A percentile compares a stretch with the other conserved stretches of the same genome.
Conservation (phyloP, 1,139 yeast genomes). For the Candida pseudoviswanathii region DNA sequence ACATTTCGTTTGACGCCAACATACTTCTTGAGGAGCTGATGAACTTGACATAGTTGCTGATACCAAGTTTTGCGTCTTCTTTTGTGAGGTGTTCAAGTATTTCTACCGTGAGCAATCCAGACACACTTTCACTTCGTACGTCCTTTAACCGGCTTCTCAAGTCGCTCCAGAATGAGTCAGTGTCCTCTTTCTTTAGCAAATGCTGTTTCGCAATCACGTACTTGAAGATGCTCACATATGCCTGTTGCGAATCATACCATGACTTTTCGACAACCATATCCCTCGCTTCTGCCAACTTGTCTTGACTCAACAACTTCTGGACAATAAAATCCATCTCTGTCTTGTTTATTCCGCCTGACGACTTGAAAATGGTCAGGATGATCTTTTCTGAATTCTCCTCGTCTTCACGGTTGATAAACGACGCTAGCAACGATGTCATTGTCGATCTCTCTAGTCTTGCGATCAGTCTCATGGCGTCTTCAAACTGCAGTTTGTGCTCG, state of each 20-base stretch:
- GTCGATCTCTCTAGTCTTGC: slow-evolving; percentile 36
- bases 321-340: slow-evolving; percentile 33
- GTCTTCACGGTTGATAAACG: slow-evolving; percentile 29
- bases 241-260: slow-evolving; percentile 26
- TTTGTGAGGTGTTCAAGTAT: not conserved
- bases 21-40: not conserved
- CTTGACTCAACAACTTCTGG: slow-evolving; percentile 26
- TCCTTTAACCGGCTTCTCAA: not conserved
- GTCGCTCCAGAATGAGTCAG: not conserved
- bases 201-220: slow-evolving; percentile 14
- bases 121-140: not conserved
- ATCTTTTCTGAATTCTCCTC: slow-evolving; percentile 33
- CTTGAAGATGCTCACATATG: slow-evolving; percentile 26
- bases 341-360: slow-evolving; percentile 22
- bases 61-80: not conserved
- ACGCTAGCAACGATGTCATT: slow-evolving; percentile 35
- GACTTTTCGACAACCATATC: slow-evolving; percentile 24
- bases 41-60: slow-evolving; percentile 1
- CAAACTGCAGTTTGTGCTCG: slow-evolving; percentile 17
- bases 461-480: slow-evolving; percentile 23
- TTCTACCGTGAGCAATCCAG: not conserved
- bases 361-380: slow-evolving; percentile 31
- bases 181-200: slow-evolving; percentile 2
- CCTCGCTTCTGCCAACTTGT: slow-evolving; percentile 26
- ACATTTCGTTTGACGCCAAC: not conserved